Base-by-base conservation (phyloP, 2,329 filamentous ascomycete genomes). In the Aspergillus arachidicola region DNA sequence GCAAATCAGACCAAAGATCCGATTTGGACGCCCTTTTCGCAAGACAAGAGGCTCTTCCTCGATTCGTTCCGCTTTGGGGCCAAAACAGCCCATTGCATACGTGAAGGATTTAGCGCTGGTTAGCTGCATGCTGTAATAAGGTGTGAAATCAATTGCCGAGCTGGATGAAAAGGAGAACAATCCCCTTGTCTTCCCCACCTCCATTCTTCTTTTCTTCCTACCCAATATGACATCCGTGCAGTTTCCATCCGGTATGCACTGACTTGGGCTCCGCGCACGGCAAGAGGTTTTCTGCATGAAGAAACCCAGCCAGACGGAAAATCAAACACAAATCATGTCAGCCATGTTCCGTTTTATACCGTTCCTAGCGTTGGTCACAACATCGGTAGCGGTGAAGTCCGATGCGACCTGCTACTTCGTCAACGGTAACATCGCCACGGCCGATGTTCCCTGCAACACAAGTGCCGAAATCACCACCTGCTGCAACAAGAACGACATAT, bases 401-500 rank as follows among this genome's bases (percentile, higher is more conserved):
- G 34, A 58, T 41, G 38, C 38, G 32, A 58, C 56, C 26, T 58
- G 56, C 43, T 58, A 58, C 56, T 46, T 58, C 14, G 56, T 58
- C 12, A 48, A 58, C 19, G 56, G 41, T 1, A 30, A 58, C 9
- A 58, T 58, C 41, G 56, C 56, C 2, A 45, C 28, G 6, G 38
- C 26, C 14, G 56, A 58, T 21, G 56, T 58, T 28, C 56, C 56
- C 16, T 58, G 56, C 41, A 58, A 46, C 1, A 46, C n/a, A 1
- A 46, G 43, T 10, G 43, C 43, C 6, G 43, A 46, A 10, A 46
- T 46, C 23, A 46, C 43, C 43, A 46, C 43, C 21, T 68, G 66
- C 58, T 68, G 66, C 56, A 67, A 66, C 28, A 63, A 50, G 19
- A 50, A 48, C 6, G 68, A 70, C 41, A 53, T 70, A 7, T 69